Base-by-base conservation (phyloP, 2,329 filamentous ascomycete species). In the Whalleya microplaca region DNA sequence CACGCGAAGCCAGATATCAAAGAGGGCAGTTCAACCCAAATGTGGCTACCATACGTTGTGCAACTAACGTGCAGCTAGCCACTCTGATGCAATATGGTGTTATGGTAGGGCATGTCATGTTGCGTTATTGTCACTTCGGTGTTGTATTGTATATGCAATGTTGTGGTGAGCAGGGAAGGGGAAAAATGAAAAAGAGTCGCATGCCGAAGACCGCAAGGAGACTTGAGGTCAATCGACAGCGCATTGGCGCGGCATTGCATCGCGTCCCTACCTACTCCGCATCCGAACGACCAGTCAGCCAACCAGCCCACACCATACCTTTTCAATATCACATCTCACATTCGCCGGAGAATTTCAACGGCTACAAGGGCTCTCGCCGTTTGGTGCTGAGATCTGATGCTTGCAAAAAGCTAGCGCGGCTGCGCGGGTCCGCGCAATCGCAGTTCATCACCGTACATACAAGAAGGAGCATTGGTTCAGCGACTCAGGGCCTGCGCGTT, bases 291-390 rank as follows among this genome's bases (percentile, higher is more conserved):
- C 32, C 32, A 12, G 32, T 12, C 32, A 14, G 32, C 32, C 32
- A 37, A 14, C 32, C 32, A 37, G 10, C 32, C 32, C 14, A 37
- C 32, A 37, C 14, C 3, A 5, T 12, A 37, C 23, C 23, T 27
- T 37, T 12, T 12, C 32, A 14, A 3, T 49, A 57, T 41, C 53
- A 46, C 55, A 63, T 63, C 60, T 51, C 43, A 56, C 55, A 51
- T 58, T 55, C 55, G 45, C 58, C 60, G 60, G 60, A 63, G 60
- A 63, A 63, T 63, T 63, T 58, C 51, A 58, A 42, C 60, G 60
- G 57, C 60, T 63, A 55, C 60, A 44, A 61, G 50, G 53, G 51
- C 53, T 29, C 51, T 58, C 47, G 45, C 58, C 54, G 54, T 56
- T 54, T 61, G 37, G 52, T 50, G 45, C 57, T 45, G 44, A 61